Conservation (phyloP, 768 basidiomycete genomes). For the Termitomyces sp. region DNA sequence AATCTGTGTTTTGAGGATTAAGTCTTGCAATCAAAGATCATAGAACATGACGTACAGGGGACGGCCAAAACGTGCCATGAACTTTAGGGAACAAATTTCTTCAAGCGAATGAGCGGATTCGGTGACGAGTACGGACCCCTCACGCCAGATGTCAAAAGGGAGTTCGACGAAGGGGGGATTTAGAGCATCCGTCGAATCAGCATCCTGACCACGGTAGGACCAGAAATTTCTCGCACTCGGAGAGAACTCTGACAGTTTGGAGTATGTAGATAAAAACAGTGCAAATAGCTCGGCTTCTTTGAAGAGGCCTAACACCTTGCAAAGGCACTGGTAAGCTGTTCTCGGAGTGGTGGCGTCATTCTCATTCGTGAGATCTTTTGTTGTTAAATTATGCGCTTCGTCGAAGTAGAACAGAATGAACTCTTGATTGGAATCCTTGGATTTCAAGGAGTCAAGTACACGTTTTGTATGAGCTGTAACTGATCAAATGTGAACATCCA, state of each 20-base stretch:
- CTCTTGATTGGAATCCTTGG: not conserved
- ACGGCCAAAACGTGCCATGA: conserved; percentile 2
- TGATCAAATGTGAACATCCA: not conserved
- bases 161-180: conserved; percentile 6
- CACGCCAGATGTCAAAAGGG: conserved; percentile 4
- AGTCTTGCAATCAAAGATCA: not conserved
- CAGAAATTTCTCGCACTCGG: not conserved
- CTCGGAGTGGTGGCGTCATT: not conserved
- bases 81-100: not conserved
- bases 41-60: not conserved
- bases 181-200: not conserved
- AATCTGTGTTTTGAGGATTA: not conserved
- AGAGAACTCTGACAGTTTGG: not conserved
- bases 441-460: not conserved
- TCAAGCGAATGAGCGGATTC: not conserved
- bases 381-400: not conserved
- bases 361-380: not conserved
- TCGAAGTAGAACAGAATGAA: conserved; percentile 4
- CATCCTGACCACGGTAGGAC: not conserved
- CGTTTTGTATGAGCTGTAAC: not conserved
- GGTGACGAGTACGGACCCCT: not conserved
- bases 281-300: not conserved
- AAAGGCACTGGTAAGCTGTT: conserved; percentile 10
- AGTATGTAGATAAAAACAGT: conserved; percentile 1
- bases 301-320: conserved; percentile 1